Conservation (phyloP, 352 stramenopile species). For the Bremia lactucae region DNA sequence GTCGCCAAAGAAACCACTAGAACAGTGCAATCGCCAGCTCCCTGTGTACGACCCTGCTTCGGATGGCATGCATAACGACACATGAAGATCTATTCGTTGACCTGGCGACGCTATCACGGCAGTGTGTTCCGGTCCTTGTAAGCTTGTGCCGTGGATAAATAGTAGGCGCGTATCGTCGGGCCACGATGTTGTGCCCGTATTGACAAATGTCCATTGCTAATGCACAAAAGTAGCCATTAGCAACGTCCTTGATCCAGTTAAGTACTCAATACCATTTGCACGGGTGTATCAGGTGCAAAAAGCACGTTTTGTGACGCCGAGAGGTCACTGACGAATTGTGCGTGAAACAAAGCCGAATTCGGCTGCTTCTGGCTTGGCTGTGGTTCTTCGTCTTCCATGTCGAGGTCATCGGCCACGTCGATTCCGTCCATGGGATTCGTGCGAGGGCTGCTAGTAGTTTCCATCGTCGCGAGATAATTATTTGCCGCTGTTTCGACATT, state of each 20-base stretch:
- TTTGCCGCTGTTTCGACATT: conserved; percentile 81
- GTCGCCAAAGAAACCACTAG: conserved; percentile 61
- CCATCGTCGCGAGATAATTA: conserved; percentile 69
- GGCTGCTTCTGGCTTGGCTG: conserved; percentile 8
- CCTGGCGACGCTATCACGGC: conserved; percentile 28
- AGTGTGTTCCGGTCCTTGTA: conserved; percentile 48
- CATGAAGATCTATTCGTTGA: conserved; percentile 54
- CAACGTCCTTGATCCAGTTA: neutral
- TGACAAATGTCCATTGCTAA: conserved; percentile 75
- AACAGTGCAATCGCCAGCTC: conserved; percentile 61
- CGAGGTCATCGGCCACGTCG: conserved; percentile 27
- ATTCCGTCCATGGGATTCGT: conserved; percentile 19
- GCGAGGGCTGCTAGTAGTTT: conserved; percentile 13
- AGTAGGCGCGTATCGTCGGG: conserved; percentile 44
- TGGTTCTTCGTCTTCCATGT: conserved; percentile 40
- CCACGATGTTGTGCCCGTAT: conserved; percentile 45
- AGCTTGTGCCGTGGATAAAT: conserved; percentile 56
- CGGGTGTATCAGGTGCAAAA: conserved; percentile 30
- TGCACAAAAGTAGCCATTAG: neutral
- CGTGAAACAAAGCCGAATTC: conserved; percentile 25
- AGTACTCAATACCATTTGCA: conserved; percentile 44
- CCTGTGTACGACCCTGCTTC: conserved; percentile 53
- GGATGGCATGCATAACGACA: conserved; percentile 41
- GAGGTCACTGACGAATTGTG: conserved; percentile 60
- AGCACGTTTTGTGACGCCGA: conserved; percentile 44